phyloP scores from a whole-genome alignment of 352 stramenopile species.

The Pythium grandisporangium region DNA sequence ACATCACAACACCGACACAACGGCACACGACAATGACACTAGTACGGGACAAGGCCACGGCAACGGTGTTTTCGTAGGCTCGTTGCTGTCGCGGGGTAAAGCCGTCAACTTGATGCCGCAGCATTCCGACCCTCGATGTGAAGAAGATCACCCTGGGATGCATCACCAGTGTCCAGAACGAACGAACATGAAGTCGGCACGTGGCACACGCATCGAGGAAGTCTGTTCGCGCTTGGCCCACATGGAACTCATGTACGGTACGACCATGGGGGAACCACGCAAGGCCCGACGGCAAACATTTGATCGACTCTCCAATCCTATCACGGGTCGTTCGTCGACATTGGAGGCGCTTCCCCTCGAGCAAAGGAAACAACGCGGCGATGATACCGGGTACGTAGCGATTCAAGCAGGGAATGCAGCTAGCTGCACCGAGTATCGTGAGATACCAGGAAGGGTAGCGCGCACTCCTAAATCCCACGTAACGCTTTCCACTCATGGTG shows the following conservation, averaged over 20 bases:
- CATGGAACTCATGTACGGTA: constrained; percentile 64
- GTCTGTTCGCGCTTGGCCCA: constrained; percentile 24
- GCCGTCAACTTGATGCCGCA: constrained; percentile 3
- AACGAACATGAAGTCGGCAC: neutral
- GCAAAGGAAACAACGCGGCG: constrained; percentile 39
- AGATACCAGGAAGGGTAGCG: too few species aligned
- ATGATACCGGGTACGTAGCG: too few species aligned
- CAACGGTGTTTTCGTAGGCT: too few species aligned
- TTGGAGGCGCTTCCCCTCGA: constrained; percentile 47
- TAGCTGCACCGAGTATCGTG: too few species aligned
- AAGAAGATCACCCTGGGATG: constrained; percentile 1
- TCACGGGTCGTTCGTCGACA: constrained; percentile 55
- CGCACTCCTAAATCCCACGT: too few species aligned
- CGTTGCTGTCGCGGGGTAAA: neutral
- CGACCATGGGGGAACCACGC: constrained; percentile 20
- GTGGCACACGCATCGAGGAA: neutral
- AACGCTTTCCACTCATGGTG: too few species aligned
- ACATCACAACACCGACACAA: too few species aligned
- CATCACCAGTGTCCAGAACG: neutral
- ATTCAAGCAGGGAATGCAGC: too few species aligned
- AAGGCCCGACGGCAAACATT: constrained; percentile 55
- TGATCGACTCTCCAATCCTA: constrained; percentile 54
- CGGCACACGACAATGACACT: too few species aligned
- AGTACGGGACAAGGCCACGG: too few species aligned
- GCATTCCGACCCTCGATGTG: neutral